Base-by-base conservation (phyloP, 176 grass and related monocot genomes). In the Rhynchospora tenuis region DNA sequence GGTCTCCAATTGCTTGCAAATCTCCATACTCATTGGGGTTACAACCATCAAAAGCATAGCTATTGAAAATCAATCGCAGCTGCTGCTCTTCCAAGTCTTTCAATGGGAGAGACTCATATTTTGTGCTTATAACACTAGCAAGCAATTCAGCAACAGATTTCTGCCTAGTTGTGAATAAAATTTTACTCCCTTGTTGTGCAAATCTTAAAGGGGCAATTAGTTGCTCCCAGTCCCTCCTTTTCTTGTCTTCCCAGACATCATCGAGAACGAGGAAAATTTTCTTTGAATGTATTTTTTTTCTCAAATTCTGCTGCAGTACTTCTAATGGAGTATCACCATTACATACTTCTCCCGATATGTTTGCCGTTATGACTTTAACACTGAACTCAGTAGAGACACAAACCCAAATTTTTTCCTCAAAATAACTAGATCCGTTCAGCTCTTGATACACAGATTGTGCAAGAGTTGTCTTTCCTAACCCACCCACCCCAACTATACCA, bases 231-330 rank as follows among this genome's bases (percentile, higher is more conserved):
- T 64, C 19, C 11, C 27, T 64, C 29, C 8, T 78, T 5, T 60
- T 20, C 6, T 82, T 19, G n/a, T 82, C 79, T 11, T 82, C 38
- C 79, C 57, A 82, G 0, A 85, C 70, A 64, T 85, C 83, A 64
- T 85, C 83, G 22, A 85, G 31, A 31, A 85, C 14, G 60, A 85
- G 69, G 22, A 78, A 63, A 48, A 85, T 6, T 44, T 55, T 86
- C 50, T 59, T 73, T 11, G 17, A 38, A 9, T 7, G 1, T 13
- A 82, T 43, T 8, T 45, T 82, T 46, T 43, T 9, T 9, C 11
- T 23, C n/a, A 82, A 20, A 3, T 0, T 43, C 11, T 16, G 0
- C 7, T 82, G 79, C 45, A 70, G 28, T 17, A 8, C 26, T 1
- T 70, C 9, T 16, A 70, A 33, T 33, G 26, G 5, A 13, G 6